A percentile compares a stretch with the other conserved stretches of the same genome.
phyloP scores from a whole-genome alignment of 768 basidiomycete species.

The Pisolithus albus region DNA sequence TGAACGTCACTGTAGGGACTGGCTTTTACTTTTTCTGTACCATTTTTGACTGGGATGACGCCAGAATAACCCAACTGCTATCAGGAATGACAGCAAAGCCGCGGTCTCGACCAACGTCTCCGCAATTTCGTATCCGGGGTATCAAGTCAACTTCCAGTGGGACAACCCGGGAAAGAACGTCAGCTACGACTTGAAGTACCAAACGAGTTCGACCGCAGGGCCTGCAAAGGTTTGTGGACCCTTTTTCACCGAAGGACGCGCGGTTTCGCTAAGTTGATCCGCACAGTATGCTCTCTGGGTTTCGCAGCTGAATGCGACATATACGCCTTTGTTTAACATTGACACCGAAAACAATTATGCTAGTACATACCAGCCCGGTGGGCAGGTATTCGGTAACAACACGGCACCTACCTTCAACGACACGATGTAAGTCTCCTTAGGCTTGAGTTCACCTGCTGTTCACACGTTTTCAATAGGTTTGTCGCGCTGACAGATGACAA shows the following conservation, averaged over 20 bases:
- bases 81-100: slow-evolving; percentile 35
- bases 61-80: slow-evolving; percentile 30
- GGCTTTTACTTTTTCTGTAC: neutral
- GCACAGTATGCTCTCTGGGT: slow-evolving; percentile 51
- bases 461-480: slow-evolving; percentile 29
- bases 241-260: neutral
- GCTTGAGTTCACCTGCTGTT: neutral
- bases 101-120: slow-evolving; percentile 53
- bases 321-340: slow-evolving; percentile 40
- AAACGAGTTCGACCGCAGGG: slow-evolving; percentile 43
- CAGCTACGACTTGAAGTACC: slow-evolving; percentile 45
- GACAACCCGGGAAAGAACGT: slow-evolving; percentile 48
- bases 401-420: slow-evolving; percentile 43
- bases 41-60: neutral
- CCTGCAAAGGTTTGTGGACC: slow-evolving; percentile 29
- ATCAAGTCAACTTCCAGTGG: slow-evolving; percentile 44
- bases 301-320: slow-evolving; percentile 55
- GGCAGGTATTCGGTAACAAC: slow-evolving; percentile 36
- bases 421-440: slow-evolving; percentile 27
- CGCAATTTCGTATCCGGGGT: slow-evolving; percentile 41
- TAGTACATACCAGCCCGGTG: slow-evolving; percentile 43
- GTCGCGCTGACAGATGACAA: slow-evolving; percentile 44
- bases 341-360: slow-evolving; percentile 36
- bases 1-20: slow-evolving; percentile 40
- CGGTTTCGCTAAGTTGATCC: neutral